phyloP scores from a whole-genome alignment of 495 filamentous ascomycete species.

The Tuber aestivum region DNA sequence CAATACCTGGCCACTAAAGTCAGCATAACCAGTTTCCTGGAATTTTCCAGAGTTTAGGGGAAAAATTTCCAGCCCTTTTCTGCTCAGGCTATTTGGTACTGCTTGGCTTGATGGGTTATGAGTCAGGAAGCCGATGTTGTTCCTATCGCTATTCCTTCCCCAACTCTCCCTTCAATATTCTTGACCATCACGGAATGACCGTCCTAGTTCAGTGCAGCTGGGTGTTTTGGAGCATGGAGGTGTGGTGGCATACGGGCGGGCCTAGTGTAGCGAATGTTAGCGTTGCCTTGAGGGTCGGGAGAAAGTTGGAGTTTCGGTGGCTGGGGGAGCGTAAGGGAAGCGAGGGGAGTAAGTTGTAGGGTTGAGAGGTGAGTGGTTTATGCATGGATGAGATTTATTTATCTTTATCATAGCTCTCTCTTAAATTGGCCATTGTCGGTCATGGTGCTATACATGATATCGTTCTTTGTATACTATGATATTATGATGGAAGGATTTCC shows the following conservation, averaged over 20 bases:
- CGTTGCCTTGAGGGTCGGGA: constrained; percentile 53
- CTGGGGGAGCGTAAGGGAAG: constrained; percentile 28
- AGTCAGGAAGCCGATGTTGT: no score
- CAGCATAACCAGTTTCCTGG: no score
- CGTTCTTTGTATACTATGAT: not conserved
- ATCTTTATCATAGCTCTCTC: not conserved
- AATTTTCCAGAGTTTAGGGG: no score
- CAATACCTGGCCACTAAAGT: no score
- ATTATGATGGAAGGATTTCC: not conserved
- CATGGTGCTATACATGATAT: not conserved
- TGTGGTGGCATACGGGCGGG: constrained; percentile 46
- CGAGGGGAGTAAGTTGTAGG: constrained; percentile 30
- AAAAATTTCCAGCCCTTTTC: no score
- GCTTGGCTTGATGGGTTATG: no score
- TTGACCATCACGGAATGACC: no score
- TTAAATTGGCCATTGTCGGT: not conserved
- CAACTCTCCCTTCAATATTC: no score
- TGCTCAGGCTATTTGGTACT: no score
- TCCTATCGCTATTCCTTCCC: no score
- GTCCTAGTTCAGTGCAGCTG: no score
- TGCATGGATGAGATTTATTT: not conserved
- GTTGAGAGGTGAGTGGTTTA: not conserved
- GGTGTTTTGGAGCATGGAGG: no score
- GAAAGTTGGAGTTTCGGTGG: constrained; percentile 48
- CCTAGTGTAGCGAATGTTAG: constrained; percentile 57